These are phyloP conservation scores for Craterostigma plantagineum DNA, from an alignment of 257 asterid genomes.

Conservation along the genomic window DNA sequence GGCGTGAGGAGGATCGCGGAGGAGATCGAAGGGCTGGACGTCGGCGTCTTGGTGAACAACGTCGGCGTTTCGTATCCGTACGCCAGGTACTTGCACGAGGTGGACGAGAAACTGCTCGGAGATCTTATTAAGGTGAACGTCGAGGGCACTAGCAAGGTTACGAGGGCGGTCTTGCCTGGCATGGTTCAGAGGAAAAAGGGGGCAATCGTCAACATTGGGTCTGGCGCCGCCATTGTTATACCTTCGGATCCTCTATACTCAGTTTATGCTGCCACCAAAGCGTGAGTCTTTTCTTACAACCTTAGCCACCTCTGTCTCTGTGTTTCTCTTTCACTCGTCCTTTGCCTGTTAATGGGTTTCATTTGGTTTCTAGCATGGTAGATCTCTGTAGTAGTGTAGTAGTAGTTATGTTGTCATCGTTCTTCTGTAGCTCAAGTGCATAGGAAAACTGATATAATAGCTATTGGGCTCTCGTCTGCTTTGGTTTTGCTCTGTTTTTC, in stretches of 20 bases:
- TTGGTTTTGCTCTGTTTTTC: too few species aligned
- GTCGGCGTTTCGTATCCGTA: conserved; percentile 86
- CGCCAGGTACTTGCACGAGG: conserved; percentile 86
- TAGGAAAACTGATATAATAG: too few species aligned
- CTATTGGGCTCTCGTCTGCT: too few species aligned
- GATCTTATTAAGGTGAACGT: conserved; percentile 78
- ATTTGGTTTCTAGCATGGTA: conserved; percentile 7
- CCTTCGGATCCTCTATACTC: conserved; percentile 94
- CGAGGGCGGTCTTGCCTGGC: conserved; percentile 71
- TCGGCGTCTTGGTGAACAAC: conserved; percentile 70
- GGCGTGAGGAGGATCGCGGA: conserved; percentile 59
- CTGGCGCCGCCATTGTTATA: conserved; percentile 76
- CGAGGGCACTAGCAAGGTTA: conserved; percentile 78
- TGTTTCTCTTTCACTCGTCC: not conserved
- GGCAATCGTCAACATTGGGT: conserved; percentile 87
- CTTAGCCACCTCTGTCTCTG: not conserved
- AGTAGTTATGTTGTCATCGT: too few species aligned
- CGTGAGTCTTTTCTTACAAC: conserved; percentile 72
- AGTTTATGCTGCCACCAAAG: conserved; percentile 94
- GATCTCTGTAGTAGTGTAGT: too few species aligned
- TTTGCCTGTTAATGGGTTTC: not conserved
- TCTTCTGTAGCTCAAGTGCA: too few species aligned
- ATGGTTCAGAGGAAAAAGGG: conserved; percentile 81
- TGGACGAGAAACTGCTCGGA: conserved; percentile 57
- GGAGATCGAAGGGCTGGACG: conserved; percentile 51